Base-by-base conservation (phyloP, 257 asterid species). In the Plantago elongata region DNA sequence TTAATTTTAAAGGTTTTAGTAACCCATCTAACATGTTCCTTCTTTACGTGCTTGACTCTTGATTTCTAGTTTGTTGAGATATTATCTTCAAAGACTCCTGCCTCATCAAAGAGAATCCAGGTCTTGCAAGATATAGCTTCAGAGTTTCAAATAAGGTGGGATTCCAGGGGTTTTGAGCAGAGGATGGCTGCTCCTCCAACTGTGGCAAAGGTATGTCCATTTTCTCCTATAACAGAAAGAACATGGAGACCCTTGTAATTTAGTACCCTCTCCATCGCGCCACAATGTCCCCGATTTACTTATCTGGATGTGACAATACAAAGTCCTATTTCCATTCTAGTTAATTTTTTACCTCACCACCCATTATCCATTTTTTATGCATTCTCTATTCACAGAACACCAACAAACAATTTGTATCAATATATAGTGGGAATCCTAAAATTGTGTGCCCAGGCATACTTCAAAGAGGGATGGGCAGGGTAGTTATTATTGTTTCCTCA, bases 121-220 rank as follows among this genome's bases (percentile, higher is more conserved):
- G 78, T 81, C 47, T 67, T 93, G 88, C 87, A 83, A 75, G 96
- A 85, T 69, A 84, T 93, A 72, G 91, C 95, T 45, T 78, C 86
- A 37, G 96, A 89, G 75, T 87, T 72, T 58, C 83, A 96, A 60
- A 75, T 93, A 68, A 79, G 75, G 65, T 93, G 97, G 99, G 95
- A 93, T 72, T 77, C 77, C 43, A 63, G 54, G 77, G 95, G 90
- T 16, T 85, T 89, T 74, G 85, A 93, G 70, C 74, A 76, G 83
- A 84, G 94, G 77, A 79, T 93, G 94, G 74, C 78, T 66, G 56
- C 76, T 70, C 69, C 90, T 77, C 58, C 80, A 62, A 59, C 68
- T 52, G 63, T 62, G 63, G 63, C 77, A 45, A 89, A 76, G 89
- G 99, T 93, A 77, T 68, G 71, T 54, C 62, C 61, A 47, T 38